These are phyloP conservation scores for Grammothele lineata DNA, from an alignment of 768 basidiomycete genomes.

Conservation along the genomic window DNA sequence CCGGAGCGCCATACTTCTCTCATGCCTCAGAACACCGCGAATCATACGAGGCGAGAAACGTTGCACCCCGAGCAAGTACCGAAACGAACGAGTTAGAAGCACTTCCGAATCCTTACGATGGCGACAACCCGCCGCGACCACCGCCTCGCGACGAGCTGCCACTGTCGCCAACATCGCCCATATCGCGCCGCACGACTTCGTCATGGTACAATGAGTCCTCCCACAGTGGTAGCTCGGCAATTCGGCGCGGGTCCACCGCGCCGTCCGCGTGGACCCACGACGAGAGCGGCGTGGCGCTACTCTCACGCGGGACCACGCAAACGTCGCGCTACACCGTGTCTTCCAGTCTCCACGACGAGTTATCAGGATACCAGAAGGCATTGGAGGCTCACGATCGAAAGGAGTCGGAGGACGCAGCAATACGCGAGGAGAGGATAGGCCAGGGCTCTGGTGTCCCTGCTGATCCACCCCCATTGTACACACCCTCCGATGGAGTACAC, in stretches of 20 bases:
- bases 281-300: conserved; percentile 7
- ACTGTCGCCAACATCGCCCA: not conserved
- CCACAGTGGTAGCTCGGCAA: not conserved
- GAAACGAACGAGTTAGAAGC: not conserved
- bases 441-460: conserved; percentile 9
- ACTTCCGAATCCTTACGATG: conserved; percentile 14
- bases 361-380: conserved; percentile 21
- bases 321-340: conserved; percentile 8
- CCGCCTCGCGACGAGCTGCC: conserved; percentile 5
- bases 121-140: conserved; percentile 7
- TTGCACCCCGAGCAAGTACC: not conserved
- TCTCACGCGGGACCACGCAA: conserved; percentile 13
- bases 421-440: not conserved
- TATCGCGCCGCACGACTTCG: not conserved
- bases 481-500: conserved; percentile 2
- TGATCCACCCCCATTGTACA: conserved; percentile 21
- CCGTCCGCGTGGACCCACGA: conserved; percentile 15
- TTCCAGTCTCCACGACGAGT: conserved; percentile 15
- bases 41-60: not conserved
- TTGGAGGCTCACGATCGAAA: conserved; percentile 24
- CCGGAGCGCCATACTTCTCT: not conserved
- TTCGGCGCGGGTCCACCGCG: conserved; percentile 1
- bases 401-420: conserved; percentile 10
- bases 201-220: not conserved
- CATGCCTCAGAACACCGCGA: not conserved